Evolutionary conservation across 2,329 filamentous ascomycete species (phyloP).

Genomic region (Diaporthe sp.): DNA sequence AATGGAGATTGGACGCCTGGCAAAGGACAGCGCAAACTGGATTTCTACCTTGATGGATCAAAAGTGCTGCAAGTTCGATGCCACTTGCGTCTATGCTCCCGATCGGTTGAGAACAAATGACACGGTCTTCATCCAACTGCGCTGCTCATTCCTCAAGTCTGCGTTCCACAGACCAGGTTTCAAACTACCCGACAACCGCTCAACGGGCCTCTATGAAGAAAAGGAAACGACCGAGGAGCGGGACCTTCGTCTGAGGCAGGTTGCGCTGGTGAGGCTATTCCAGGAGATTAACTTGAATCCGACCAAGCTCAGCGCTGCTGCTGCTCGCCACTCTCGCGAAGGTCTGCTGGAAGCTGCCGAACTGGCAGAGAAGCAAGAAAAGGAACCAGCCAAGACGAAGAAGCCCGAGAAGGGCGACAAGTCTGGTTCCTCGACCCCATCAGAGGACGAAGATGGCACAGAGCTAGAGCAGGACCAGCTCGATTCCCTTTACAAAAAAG

Average conservation of each 20-base stretch:
- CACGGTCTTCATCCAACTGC: conserved; percentile 91
- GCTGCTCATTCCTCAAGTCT: conserved; percentile 79
- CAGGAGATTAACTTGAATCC: conserved; percentile 90
- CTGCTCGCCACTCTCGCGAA: conserved; percentile 84
- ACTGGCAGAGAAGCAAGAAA: conserved; percentile 82
- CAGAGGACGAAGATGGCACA: conserved; percentile 84
- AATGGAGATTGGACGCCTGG: conserved; percentile 86
- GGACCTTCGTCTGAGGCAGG: conserved; percentile 84
- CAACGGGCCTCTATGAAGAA: conserved; percentile 83
- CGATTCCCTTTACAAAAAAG: conserved; percentile 93
- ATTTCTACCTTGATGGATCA: conserved; percentile 94
- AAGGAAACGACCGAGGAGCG: conserved; percentile 90
- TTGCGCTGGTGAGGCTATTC: conserved; percentile 89
- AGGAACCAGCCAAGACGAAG: conserved; percentile 54
- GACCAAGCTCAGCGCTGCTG: conserved; percentile 78
- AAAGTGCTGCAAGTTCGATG: conserved; percentile 88
- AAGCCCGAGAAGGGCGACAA: conserved; percentile 46
- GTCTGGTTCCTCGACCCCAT: conserved; percentile 64
- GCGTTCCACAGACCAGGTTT: conserved; percentile 80
- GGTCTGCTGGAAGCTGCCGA: conserved; percentile 90
- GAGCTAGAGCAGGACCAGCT: conserved; percentile 97
- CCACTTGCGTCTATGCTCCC: conserved; percentile 88
- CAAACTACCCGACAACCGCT: conserved; percentile 76
- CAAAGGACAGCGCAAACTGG: conserved; percentile 91
- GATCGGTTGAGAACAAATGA: conserved; percentile 90